These are phyloP conservation scores for Vachellia collinsii DNA, from an alignment of 306 rosid genomes.

Conservation along the genomic window DNA sequence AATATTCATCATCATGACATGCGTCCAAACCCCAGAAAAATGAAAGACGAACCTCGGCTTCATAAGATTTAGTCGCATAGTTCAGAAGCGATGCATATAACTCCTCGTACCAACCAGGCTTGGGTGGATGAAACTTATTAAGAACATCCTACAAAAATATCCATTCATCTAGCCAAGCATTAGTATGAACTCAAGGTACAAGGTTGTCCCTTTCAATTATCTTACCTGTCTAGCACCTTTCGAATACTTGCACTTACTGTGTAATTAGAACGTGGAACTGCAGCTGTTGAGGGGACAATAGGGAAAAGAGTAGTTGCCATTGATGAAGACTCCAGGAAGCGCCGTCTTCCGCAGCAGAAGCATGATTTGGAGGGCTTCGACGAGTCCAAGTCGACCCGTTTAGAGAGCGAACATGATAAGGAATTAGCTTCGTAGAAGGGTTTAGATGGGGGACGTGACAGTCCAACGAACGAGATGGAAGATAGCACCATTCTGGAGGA, in stretches of 20 bases:
- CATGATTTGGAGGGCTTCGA: conserved; percentile 44
- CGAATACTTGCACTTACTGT: conserved; percentile 37
- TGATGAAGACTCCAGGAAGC: background rate
- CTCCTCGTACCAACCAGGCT: conserved; percentile 86
- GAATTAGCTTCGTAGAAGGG: background rate
- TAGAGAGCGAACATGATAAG: conserved; percentile 4
- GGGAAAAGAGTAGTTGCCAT: background rate
- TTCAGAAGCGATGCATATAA: conserved; percentile 63
- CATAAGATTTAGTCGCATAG: conserved; percentile 48
- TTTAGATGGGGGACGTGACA: background rate
- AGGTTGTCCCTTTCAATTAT: conserved; percentile 2
- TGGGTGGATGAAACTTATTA: conserved; percentile 68
- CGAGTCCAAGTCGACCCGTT: conserved; percentile 36
- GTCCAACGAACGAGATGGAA: background rate
- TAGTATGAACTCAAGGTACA: conserved; percentile 15
- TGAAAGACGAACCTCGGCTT: conserved; percentile 15
- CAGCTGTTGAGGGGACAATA: conserved; percentile 44
- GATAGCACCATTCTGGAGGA: background rate
- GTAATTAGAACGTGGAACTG: conserved; percentile 53
- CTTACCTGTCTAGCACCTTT: background rate
- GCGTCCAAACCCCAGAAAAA: conserved; percentile 6
- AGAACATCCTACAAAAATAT: conserved; percentile 47
- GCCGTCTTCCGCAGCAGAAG: background rate
- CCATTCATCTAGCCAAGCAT: background rate
- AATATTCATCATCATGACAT: background rate